Percentiles rank a stretch among this genome's conserved stretches.
phyloP scores from a whole-genome alignment of 257 asterid species.

The Solanum sitiens region DNA sequence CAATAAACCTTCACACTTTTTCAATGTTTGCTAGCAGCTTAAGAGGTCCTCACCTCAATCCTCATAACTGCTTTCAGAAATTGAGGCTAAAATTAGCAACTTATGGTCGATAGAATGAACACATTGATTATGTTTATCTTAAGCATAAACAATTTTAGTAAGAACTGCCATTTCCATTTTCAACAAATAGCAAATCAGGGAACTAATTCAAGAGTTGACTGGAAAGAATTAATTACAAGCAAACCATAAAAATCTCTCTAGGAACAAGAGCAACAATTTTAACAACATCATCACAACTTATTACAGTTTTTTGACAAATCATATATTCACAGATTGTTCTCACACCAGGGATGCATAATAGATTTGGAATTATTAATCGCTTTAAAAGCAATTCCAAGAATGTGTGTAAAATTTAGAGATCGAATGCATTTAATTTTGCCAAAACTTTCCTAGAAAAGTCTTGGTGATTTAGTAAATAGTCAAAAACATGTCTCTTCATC shows the following conservation, averaged over 20 bases:
- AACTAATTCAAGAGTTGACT: neutral
- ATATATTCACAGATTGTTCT: neutral
- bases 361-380: neutral
- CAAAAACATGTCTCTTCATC: neutral
- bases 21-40: neutral
- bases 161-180: neutral
- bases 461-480: neutral
- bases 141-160: neutral
- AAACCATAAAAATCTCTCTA: neutral
- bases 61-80: neutral
- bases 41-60: neutral
- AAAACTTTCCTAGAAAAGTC: neutral
- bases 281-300: neutral
- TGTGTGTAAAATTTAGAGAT: neutral
- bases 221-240: neutral
- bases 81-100: neutral
- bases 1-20: neutral
- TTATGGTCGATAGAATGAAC: neutral
- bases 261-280: neutral
- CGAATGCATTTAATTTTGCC: neutral
- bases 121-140: neutral
- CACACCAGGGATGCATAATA: neutral
- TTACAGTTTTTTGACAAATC: neutral
- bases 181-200: neutral
- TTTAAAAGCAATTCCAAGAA: neutral